These are phyloP conservation scores for Fragilaria crotonensis DNA, from an alignment of 108 stramenopile species.

Conservation along the genomic window DNA sequence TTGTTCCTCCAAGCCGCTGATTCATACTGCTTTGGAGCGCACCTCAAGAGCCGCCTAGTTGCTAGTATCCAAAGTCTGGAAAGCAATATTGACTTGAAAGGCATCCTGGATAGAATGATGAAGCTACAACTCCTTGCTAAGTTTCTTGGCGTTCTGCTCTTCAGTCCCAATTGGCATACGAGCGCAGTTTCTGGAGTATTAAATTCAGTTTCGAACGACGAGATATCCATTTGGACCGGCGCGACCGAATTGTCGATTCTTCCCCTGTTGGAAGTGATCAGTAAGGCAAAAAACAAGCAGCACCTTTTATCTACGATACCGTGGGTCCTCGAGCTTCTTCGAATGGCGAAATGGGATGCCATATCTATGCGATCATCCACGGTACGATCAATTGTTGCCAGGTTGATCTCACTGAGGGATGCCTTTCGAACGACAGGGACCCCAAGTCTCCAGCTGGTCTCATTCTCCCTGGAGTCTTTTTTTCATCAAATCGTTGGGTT, in stretches of 20 bases:
- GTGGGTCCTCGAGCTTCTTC: conserved; percentile 63
- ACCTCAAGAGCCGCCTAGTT: conserved; percentile 32
- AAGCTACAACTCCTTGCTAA: conserved; percentile 56
- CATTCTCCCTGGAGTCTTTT: conserved; percentile 40
- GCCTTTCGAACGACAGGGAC: too few relatives aligned
- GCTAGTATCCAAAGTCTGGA: conserved; percentile 12
- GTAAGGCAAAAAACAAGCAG: conserved; percentile 30
- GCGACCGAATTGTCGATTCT: conserved; percentile 12
- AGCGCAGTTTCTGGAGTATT: not conserved
- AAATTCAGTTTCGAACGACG: not conserved
- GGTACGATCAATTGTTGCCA: too few relatives aligned
- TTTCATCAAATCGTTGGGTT: conserved; percentile 46
- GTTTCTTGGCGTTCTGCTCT: conserved; percentile 69
- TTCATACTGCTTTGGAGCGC: conserved; percentile 54
- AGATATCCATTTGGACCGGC: not conserved
- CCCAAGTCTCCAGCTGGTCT: conserved; percentile 20
- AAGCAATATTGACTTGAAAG: conserved; percentile 24
- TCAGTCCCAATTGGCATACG: conserved; percentile 66
- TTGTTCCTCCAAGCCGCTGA: conserved; percentile 57
- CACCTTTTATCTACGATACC: conserved; percentile 33
- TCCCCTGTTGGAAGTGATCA: conserved; percentile 24
- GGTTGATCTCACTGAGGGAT: too few relatives aligned
- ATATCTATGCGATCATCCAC: conserved; percentile 29
- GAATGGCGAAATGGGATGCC: conserved; percentile 70
- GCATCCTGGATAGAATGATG: conserved; percentile 27